Conservation (phyloP, 2,329 filamentous ascomycete species). For the Epichloe gansuensis region DNA sequence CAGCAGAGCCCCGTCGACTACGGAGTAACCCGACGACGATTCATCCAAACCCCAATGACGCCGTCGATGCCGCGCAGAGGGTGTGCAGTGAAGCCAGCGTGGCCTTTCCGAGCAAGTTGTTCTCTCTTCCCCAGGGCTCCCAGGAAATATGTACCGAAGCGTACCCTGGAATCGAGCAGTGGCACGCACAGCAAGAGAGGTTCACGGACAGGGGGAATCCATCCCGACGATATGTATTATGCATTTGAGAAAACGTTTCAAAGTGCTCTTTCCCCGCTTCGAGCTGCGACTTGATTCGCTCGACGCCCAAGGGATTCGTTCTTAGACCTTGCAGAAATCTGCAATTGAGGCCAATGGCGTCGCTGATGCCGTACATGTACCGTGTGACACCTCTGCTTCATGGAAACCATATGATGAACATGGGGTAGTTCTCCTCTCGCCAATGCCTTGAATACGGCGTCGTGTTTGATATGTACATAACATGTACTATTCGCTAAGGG, state of each 20-base stretch:
- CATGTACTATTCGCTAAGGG: slow-evolving; percentile 22
- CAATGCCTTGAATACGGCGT: slow-evolving; percentile 51
- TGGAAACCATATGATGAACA: slow-evolving; percentile 59
- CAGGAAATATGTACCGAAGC: slow-evolving; percentile 48
- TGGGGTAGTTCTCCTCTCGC: slow-evolving; percentile 59
- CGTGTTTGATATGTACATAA: slow-evolving; percentile 32
- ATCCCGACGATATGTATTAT: slow-evolving; percentile 39
- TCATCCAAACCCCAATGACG: not conserved
- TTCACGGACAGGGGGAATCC: slow-evolving; percentile 68
- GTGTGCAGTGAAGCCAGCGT: slow-evolving; percentile 1
- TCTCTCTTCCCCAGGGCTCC: slow-evolving; percentile 42
- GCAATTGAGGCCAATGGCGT: slow-evolving; percentile 64
- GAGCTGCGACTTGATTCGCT: slow-evolving; percentile 49
- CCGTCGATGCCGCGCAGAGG: not conserved
- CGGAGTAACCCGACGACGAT: not conserved
- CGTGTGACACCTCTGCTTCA: slow-evolving; percentile 37
- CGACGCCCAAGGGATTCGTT: slow-evolving; percentile 50
- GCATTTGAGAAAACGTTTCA: slow-evolving; percentile 63
- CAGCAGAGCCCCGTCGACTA: not conserved
- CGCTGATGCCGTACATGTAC: slow-evolving; percentile 45
- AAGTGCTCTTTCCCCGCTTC: slow-evolving; percentile 52
- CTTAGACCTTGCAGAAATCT: slow-evolving; percentile 65
- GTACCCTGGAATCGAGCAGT: slow-evolving; percentile 51
- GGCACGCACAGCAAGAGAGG: slow-evolving; percentile 58
- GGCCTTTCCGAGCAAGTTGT: not conserved